A percentile compares a stretch with the other conserved stretches of the same genome.
Evolutionary conservation across 2,329 filamentous ascomycete genomes (phyloP).

Genomic region (Neonectria faginata): DNA sequence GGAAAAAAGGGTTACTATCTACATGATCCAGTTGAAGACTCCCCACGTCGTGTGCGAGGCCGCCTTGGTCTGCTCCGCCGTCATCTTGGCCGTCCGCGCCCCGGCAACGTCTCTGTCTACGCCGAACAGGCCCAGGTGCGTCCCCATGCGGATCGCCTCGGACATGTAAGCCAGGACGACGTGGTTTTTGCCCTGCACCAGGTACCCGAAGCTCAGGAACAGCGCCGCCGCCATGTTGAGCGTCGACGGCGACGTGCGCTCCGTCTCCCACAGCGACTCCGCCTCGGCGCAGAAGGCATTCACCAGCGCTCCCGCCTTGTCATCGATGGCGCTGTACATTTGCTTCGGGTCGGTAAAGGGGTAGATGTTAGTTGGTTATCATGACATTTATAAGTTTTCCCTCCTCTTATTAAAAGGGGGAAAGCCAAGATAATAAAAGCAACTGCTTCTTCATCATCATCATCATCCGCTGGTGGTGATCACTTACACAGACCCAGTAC

Average conservation of each 20-base stretch:
- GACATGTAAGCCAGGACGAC: background rate
- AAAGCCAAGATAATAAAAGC: too few species aligned
- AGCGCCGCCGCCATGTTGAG: constrained; percentile 16
- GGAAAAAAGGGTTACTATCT: too few species aligned
- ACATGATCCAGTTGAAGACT: constrained; percentile 21
- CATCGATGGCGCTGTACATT: constrained; percentile 5
- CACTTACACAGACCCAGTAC: constrained; percentile 27
- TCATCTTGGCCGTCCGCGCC: background rate
- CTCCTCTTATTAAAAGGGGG: too few species aligned
- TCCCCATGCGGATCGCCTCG: constrained; percentile 3
- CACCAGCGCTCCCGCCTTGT: background rate
- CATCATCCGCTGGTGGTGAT: background rate
- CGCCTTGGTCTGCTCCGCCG: constrained; percentile 9
- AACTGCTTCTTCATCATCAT: background rate
- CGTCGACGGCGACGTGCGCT: background rate
- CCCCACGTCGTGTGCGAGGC: constrained; percentile 13
- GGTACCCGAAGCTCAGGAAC: constrained; percentile 17
- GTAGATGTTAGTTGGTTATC: background rate
- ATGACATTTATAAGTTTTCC: background rate
- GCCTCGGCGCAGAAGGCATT: constrained; percentile 12
- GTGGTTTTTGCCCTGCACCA: constrained; percentile 9
- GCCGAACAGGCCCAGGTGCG: constrained; percentile 1
- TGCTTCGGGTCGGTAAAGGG: background rate
- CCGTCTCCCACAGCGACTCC: background rate
- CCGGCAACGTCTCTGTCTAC: background rate